Conservation (phyloP, 257 asterid genomes). For the Solanum medicagineum region DNA sequence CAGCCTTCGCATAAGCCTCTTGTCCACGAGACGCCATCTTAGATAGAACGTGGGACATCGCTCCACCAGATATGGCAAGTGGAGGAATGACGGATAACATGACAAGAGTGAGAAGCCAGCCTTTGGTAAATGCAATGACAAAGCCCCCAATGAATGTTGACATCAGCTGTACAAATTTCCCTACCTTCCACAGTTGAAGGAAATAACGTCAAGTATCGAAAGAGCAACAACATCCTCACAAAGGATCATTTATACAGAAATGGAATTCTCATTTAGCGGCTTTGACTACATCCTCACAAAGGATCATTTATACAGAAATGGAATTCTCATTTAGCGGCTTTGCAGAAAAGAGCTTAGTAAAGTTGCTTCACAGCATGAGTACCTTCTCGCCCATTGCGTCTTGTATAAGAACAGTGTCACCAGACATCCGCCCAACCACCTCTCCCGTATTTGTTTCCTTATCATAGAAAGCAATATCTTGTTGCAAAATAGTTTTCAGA, state of each 20-base stretch:
- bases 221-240: background rate
- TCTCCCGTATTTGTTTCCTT: slow-evolving; percentile 74
- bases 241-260: background rate
- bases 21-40: slow-evolving; percentile 73
- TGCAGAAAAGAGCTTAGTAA: background rate
- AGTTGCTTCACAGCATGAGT: background rate
- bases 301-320: background rate
- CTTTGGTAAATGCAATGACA: slow-evolving; percentile 52
- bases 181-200: slow-evolving; percentile 28
- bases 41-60: slow-evolving; percentile 47
- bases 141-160: slow-evolving; percentile 75
- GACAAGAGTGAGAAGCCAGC: slow-evolving; percentile 83
- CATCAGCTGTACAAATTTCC: slow-evolving; percentile 62
- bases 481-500: slow-evolving; percentile 53
- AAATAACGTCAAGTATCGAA: background rate
- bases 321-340: background rate
- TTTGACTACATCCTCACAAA: background rate
- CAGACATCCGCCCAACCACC: slow-evolving; percentile 82
- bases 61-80: slow-evolving; percentile 54
- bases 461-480: slow-evolving; percentile 77
- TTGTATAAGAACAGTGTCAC: slow-evolving; percentile 88
- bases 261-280: background rate
- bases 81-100: slow-evolving; percentile 73
- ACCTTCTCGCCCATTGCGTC: slow-evolving; percentile 97
- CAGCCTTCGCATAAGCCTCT: slow-evolving; percentile 67